phyloP scores from a whole-genome alignment of 148 eudicot species.

The Heliamphora exappendiculata region DNA sequence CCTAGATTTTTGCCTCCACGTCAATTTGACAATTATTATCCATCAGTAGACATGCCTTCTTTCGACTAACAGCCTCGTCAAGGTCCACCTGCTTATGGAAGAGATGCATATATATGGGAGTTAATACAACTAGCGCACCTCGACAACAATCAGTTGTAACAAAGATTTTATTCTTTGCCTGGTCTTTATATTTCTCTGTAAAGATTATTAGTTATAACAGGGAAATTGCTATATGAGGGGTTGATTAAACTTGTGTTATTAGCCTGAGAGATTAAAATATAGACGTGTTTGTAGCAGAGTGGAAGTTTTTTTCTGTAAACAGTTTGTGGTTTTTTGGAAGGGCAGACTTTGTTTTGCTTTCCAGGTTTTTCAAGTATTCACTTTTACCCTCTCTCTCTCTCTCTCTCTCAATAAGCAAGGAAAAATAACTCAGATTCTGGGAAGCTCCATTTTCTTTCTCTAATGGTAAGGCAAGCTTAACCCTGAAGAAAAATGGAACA shows the following conservation, averaged over 20 bases:
- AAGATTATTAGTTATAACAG: background rate
- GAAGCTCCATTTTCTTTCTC: no score
- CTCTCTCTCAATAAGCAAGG: no score
- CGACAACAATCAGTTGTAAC: constrained; percentile 39
- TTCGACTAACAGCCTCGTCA: constrained; percentile 33
- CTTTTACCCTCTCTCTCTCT: no score
- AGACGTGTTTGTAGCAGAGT: no score
- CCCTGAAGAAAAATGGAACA: no score
- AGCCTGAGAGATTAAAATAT: no score
- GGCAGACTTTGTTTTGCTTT: no score
- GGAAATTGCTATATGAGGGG: background rate
- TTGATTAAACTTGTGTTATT: background rate
- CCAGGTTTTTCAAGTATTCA: no score
- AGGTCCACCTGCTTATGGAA: constrained; percentile 35
- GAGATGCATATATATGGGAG: constrained; percentile 28
- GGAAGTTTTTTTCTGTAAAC: no score
- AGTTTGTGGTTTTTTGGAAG: no score
- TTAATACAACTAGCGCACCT: constrained; percentile 23
- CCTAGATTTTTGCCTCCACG: constrained; percentile 21
- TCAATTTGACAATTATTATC: constrained; percentile 36
- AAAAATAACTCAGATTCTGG: no score
- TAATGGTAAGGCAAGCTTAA: no score
- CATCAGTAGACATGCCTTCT: constrained; percentile 31
- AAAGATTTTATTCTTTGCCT: constrained; percentile 27
- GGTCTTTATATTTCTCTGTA: background rate